Evolutionary conservation across 768 basidiomycete species (phyloP).

Genomic region (Lactarius vividus): DNA sequence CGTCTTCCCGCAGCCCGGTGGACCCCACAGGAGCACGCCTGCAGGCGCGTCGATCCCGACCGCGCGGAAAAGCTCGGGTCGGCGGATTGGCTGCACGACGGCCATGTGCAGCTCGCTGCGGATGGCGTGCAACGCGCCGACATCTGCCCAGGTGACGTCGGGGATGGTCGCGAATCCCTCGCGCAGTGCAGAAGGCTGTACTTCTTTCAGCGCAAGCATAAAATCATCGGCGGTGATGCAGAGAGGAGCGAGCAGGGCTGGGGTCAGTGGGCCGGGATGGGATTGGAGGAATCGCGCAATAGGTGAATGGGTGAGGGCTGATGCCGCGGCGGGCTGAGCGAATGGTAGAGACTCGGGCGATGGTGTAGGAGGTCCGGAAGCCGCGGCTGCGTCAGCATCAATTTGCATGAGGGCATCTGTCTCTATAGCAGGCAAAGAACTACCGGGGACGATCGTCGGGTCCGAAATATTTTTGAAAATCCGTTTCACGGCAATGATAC

Average conservation of each 20-base stretch:
- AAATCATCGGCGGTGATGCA: conserved; percentile 85
- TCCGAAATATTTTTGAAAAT: conserved; percentile 77
- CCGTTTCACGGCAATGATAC: conserved; percentile 93
- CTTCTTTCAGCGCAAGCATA: conserved; percentile 70
- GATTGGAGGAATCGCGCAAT: conserved; percentile 88
- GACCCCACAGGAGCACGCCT: too few species aligned
- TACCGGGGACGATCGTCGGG: conserved; percentile 53
- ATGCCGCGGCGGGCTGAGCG: conserved; percentile 38
- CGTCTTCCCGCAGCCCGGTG: too few species aligned
- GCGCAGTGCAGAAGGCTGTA: conserved; percentile 95
- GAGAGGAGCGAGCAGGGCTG: conserved; percentile 75
- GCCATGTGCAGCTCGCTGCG: conserved; percentile 96
- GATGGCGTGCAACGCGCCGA: conserved; percentile 85
- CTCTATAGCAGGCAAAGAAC: conserved; percentile 11
- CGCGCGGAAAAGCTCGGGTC: conserved; percentile 74
- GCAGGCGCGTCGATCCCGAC: too few species aligned
- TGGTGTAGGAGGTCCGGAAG: conserved; percentile 5
- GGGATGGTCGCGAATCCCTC: conserved; percentile 98
- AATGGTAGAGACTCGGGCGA: conserved; percentile 28
- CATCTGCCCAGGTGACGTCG: conserved; percentile 91
- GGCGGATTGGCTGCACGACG: conserved; percentile 89
- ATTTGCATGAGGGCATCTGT: conserved; percentile 37
- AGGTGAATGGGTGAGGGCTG: conserved; percentile 47
- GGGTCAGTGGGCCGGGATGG: conserved; percentile 78
- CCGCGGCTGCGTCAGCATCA: conserved; percentile 30